Base-by-base conservation (phyloP, 495 filamentous ascomycete genomes). In the Hypoxylon trugodes region DNA sequence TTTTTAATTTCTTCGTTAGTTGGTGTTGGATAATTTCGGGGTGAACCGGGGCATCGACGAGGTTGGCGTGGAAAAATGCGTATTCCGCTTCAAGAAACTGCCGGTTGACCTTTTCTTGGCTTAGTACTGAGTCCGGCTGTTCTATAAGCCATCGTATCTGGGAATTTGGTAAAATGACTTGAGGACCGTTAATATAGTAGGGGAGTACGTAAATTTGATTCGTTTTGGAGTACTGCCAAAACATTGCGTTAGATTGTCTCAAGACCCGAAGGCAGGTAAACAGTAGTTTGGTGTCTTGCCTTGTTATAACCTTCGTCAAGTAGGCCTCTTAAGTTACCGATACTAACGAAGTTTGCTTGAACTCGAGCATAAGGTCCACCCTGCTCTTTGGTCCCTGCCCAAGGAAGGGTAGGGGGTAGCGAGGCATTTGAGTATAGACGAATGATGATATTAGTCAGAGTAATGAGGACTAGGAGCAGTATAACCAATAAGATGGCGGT, bases 121-220 rank as follows among this genome's bases (percentile, higher is more conserved):
- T 74, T 6, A 79, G 61, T 7, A 76, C 68, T 19, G 49, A 41
- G 48, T 79, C 76, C 5, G 78, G 71, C 59, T 82, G 78, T 19
- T 74, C 69, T 4, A 78, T 36, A n/a, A 82, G 69, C 78, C 78
- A 82, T 37, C 59, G 45, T n/a, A 77, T 65, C 16, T 75, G 59
- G 1, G 70, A 61, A 4, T 59, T 65, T 1, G 79, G 79, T 6
- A 80, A 51, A 8, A 81, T 62, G 12, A 81, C 69, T 51, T 80
- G 76, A 10, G 77, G 78, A 8, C 75, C 70, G 19, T 72, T 74
- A 30, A 74, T 61, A 16, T 74, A 65, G 57, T 77, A 76, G 1
- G 79, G 77, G 3, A 77, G 62, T 6, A 82, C 66, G 47, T 74
- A 82, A 3, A 71, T 55, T 21, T 71, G 57, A 43, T 58, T 60